A percentile compares a stretch with the other conserved stretches of the same genome.
These are phyloP conservation scores for Flaveria bidentis DNA, from an alignment of 129 eudicot species.

Conservation along the genomic window DNA sequence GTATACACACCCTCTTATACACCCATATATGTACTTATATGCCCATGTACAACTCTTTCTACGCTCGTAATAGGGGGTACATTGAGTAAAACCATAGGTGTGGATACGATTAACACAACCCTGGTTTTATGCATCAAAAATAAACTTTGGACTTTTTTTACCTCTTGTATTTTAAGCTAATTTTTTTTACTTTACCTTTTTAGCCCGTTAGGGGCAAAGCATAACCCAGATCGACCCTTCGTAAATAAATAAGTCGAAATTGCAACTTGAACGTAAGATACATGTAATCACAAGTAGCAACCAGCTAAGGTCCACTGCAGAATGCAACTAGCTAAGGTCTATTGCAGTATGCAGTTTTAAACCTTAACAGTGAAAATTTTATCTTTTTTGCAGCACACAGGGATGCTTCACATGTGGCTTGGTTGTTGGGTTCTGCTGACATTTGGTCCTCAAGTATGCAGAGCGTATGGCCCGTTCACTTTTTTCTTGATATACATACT, in stretches of 20 bases:
- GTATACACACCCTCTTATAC: too few relatives aligned
- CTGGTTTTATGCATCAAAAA: background rate
- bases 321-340: constrained; percentile 10
- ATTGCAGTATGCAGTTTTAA: background rate
- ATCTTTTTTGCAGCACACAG: constrained; percentile 63
- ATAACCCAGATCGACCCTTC: background rate
- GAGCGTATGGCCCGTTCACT: constrained; percentile 70
- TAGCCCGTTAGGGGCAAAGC: background rate
- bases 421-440: constrained; percentile 68
- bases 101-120: too few relatives aligned
- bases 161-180: background rate
- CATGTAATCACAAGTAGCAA: constrained; percentile 6
- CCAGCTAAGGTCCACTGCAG: constrained; percentile 1
- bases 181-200: background rate
- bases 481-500: constrained; percentile 74
- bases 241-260: background rate
- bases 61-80: too few relatives aligned
- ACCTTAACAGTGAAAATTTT: background rate
- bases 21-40: too few relatives aligned
- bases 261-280: background rate
- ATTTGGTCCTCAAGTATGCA: constrained; percentile 75
- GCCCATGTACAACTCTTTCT: too few relatives aligned
- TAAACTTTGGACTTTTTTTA: background rate
- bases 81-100: too few relatives aligned
- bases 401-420: constrained; percentile 67